Evolutionary conservation across 2,329 filamentous ascomycete species (phyloP).

Genomic region (Stagonosporopsis vannaccii): DNA sequence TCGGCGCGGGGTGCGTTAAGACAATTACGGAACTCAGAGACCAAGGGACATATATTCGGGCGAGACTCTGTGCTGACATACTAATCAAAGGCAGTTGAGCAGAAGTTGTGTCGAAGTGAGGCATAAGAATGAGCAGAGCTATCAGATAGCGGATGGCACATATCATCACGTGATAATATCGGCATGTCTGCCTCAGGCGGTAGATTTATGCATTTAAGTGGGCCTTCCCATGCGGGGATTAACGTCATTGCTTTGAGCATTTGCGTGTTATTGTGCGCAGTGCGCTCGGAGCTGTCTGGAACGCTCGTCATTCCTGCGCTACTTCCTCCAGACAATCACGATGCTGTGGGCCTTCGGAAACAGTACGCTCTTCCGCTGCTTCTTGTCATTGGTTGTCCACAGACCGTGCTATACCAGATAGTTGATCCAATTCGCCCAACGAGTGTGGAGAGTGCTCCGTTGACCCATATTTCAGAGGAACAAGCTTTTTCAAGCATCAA

Average conservation of each 20-base stretch:
- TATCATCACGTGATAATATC: background rate
- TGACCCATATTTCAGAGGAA: slow-evolving; percentile 9
- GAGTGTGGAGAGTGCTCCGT: slow-evolving; percentile 4
- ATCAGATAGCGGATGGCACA: background rate
- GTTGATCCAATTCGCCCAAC: background rate
- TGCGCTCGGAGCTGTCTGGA: background rate
- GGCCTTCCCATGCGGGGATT: background rate
- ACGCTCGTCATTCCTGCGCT: slow-evolving; percentile 16
- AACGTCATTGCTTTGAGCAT: slow-evolving; percentile 1
- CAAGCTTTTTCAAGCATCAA: slow-evolving; percentile 42
- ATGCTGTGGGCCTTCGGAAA: slow-evolving; percentile 9
- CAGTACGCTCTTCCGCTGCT: background rate
- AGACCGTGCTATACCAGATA: background rate
- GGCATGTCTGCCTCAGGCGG: background rate
- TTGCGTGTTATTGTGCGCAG: background rate
- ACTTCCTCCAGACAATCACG: slow-evolving; percentile 11
- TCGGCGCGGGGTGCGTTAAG: slow-evolving; percentile 6
- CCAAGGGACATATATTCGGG: background rate
- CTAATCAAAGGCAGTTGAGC: no score
- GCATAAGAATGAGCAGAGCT: background rate
- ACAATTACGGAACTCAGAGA: background rate
- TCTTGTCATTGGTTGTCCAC: slow-evolving; percentile 1
- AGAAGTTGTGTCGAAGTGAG: background rate
- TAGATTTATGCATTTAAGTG: no score
- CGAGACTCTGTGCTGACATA: background rate